Evolutionary conservation across 1,139 yeast genomes (phyloP).

Genomic region (Pichia sp.): DNA sequence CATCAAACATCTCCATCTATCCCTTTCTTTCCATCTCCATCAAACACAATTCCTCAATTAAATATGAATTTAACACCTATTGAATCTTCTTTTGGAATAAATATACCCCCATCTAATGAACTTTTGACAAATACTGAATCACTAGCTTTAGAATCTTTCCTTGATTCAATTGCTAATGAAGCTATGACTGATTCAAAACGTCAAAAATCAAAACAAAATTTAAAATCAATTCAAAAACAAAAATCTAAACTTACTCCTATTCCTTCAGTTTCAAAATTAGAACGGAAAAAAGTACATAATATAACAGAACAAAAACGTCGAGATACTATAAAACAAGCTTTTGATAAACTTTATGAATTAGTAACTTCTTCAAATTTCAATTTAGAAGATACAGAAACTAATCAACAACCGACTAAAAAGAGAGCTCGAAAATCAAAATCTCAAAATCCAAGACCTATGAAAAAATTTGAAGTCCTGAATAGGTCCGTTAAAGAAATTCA

Average conservation of each 20-base stretch:
- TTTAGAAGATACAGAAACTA: conserved; percentile 10
- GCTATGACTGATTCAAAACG: background rate
- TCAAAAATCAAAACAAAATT: background rate
- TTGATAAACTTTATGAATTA: conserved; percentile 40
- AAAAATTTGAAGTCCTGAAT: conserved; percentile 12
- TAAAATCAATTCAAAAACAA: background rate
- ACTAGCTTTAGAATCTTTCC: conserved; percentile 34
- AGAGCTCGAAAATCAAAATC: conserved; percentile 8
- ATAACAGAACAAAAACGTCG: conserved; percentile 73
- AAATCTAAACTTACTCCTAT: background rate
- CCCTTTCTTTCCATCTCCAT: background rate
- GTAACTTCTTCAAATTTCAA: conserved; percentile 22
- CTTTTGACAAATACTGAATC: conserved; percentile 31
- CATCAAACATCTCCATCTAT: background rate
- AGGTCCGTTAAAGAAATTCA: conserved; percentile 14
- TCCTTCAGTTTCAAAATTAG: conserved; percentile 46
- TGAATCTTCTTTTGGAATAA: background rate
- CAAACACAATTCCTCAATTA: no score
- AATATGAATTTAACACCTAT: background rate
- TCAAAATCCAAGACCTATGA: conserved; percentile 5
- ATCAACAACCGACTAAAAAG: background rate
- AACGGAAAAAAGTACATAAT: conserved; percentile 67
- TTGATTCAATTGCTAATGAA: conserved; percentile 35
- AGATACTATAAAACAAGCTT: conserved; percentile 60
- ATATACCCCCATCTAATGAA: conserved; percentile 12